phyloP scores from a whole-genome alignment of 2,329 filamentous ascomycete species.

The Diaporthe capsici region DNA sequence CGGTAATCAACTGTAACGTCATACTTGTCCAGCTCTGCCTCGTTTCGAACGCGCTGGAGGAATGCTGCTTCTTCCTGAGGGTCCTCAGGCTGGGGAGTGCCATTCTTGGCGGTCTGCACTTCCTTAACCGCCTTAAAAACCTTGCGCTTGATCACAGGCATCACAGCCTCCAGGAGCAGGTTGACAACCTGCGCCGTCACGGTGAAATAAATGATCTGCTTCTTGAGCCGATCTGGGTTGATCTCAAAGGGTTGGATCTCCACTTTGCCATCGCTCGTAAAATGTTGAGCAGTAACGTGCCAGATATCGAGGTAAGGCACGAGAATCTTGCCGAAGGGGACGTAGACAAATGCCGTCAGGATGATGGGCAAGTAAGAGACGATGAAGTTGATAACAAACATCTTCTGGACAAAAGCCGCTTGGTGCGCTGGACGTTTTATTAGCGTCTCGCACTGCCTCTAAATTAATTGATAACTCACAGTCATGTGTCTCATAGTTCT shows the following conservation, averaged over 20 bases:
- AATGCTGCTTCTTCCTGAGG: slow-evolving; percentile 84
- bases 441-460: slow-evolving; percentile 19
- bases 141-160: slow-evolving; percentile 87
- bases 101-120: slow-evolving; percentile 73
- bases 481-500: slow-evolving; percentile 93
- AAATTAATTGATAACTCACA: slow-evolving; percentile 53
- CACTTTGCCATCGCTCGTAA: slow-evolving; percentile 82
- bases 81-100: slow-evolving; percentile 68
- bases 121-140: slow-evolving; percentile 85
- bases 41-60: slow-evolving; percentile 83
- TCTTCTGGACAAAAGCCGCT: slow-evolving; percentile 88
- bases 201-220: slow-evolving; percentile 96
- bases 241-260: slow-evolving; percentile 79
- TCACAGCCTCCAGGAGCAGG: slow-evolving; percentile 85
- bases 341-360: slow-evolving; percentile 93
- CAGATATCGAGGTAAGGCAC: slow-evolving; percentile 91
- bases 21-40: slow-evolving; percentile 86
- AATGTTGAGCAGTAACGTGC: slow-evolving; percentile 78
- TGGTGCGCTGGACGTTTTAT: slow-evolving; percentile 73
- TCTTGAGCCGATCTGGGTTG: slow-evolving; percentile 85
- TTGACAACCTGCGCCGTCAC: slow-evolving; percentile 94
- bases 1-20: slow-evolving; percentile 92
- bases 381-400: slow-evolving; percentile 97
- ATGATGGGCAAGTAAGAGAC: slow-evolving; percentile 95
- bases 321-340: slow-evolving; percentile 88